Percentiles rank a stretch among this genome's conserved stretches.
Conservation (phyloP, 345 rosid species). For the Eucalyptus curtisii region DNA sequence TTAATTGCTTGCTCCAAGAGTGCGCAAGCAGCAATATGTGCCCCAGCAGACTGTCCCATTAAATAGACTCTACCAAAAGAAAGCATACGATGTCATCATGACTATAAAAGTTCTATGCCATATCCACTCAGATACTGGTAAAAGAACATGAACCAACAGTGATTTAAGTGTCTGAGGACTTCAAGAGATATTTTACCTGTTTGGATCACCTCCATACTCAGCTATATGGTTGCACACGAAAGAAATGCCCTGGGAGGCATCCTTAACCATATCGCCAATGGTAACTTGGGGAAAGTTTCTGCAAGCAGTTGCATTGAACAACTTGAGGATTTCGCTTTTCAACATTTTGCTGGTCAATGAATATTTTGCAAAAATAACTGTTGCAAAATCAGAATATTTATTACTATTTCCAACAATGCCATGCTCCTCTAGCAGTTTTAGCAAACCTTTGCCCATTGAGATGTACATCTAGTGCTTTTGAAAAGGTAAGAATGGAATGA, state of each 20-base stretch:
- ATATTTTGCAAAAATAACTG: not conserved
- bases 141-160: not conserved
- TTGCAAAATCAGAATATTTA: not conserved
- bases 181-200: slow-evolving; percentile 30
- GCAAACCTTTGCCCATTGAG: not conserved
- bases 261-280: slow-evolving; percentile 83
- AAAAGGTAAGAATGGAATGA: not conserved
- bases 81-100: not conserved
- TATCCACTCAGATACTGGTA: not conserved
- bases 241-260: slow-evolving; percentile 89
- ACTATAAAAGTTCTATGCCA: not conserved
- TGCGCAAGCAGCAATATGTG: slow-evolving; percentile 89
- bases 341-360: not conserved
- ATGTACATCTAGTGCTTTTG: not conserved
- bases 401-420: not conserved
- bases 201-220: slow-evolving; percentile 89
- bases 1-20: slow-evolving; percentile 86
- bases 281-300: slow-evolving; percentile 98
- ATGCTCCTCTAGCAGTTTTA: not conserved
- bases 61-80: slow-evolving; percentile 51
- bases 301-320: not conserved
- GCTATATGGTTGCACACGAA: slow-evolving; percentile 71
- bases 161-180: not conserved
- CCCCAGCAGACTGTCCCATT: slow-evolving; percentile 99
- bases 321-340: not conserved